A percentile compares a stretch with the other conserved stretches of the same genome.
These are phyloP conservation scores for Ogataea saltuana DNA, from an alignment of 805 yeast species.

Conservation along the genomic window DNA sequence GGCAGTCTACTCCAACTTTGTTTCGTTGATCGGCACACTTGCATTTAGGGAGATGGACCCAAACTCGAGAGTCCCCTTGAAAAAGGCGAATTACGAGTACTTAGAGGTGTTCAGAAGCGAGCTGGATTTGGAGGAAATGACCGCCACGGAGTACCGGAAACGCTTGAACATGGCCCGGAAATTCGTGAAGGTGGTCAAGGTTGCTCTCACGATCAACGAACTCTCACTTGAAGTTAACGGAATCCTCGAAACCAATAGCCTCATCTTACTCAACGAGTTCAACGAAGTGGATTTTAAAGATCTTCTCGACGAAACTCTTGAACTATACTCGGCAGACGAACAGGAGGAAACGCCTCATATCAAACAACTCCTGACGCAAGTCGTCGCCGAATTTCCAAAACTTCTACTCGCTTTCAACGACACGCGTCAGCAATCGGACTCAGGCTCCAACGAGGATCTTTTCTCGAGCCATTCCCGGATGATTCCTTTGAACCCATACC, in stretches of 20 bases:
- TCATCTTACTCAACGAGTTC: conserved; percentile 4
- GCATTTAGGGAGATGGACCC: conserved; percentile 7
- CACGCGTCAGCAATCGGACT: too few species aligned
- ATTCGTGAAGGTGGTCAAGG: conserved; percentile 7
- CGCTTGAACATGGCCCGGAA: conserved; percentile 1
- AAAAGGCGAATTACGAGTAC: conserved; percentile 6
- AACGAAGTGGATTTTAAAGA: conserved; percentile 3
- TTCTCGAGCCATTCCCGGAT: too few species aligned
- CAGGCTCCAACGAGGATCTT: too few species aligned
- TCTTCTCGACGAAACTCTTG: conserved; percentile 3
- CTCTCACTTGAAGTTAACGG: conserved; percentile 2
- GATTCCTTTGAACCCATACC: neutral
- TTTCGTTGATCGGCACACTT: conserved; percentile 4
- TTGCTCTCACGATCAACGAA: conserved; percentile 5
- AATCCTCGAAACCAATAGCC: neutral
- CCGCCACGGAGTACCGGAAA: conserved; percentile 1
- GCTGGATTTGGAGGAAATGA: neutral
- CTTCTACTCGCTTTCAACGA: too few species aligned
- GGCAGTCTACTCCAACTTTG: conserved; percentile 10
- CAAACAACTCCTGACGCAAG: too few species aligned
- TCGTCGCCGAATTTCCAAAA: too few species aligned
- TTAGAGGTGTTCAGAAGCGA: conserved; percentile 4
- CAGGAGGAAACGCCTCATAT: too few species aligned
- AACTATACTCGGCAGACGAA: neutral
- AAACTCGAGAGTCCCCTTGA: conserved; percentile 4